Conservation (phyloP, 768 basidiomycete genomes). For the Panellus pusillus region DNA sequence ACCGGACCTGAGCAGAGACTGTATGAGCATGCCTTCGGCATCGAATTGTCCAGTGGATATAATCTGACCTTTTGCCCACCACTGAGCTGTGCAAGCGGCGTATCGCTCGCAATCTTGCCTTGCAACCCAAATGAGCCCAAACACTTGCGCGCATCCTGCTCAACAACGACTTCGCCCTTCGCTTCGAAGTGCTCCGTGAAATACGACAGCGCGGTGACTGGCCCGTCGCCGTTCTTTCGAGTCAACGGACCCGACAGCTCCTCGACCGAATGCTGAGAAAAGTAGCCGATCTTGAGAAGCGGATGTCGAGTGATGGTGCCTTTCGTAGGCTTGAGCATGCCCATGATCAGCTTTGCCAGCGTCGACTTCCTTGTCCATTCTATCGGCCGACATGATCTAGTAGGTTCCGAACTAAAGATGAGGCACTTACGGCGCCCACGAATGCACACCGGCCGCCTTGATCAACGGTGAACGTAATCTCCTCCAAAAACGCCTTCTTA, state of each 20-base stretch:
- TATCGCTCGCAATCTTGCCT: slow-evolving; percentile 43
- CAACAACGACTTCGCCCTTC: slow-evolving; percentile 34
- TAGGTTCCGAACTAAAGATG: background rate
- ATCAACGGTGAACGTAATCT: slow-evolving; percentile 38
- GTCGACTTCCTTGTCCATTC: slow-evolving; percentile 61
- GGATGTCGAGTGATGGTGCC: slow-evolving; percentile 57
- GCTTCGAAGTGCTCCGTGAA: slow-evolving; percentile 29
- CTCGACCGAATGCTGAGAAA: slow-evolving; percentile 63
- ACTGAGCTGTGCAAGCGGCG: slow-evolving; percentile 45
- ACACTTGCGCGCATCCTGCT: slow-evolving; percentile 40
- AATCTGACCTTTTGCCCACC: slow-evolving; percentile 54
- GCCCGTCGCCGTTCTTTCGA: slow-evolving; percentile 13
- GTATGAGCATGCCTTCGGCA: no score
- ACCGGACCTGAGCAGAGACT: slow-evolving; percentile 43
- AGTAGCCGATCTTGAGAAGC: slow-evolving; percentile 56
- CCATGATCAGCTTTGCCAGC: slow-evolving; percentile 47
- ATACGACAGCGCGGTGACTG: slow-evolving; percentile 28
- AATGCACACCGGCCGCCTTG: slow-evolving; percentile 40
- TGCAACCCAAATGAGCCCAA: slow-evolving; percentile 44
- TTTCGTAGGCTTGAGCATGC: slow-evolving; percentile 37
- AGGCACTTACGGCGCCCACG: slow-evolving; percentile 32
- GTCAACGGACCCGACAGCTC: slow-evolving; percentile 37
- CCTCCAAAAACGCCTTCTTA: slow-evolving; percentile 23
- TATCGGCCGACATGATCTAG: slow-evolving; percentile 27
- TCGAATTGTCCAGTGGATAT: background rate